phyloP scores from a whole-genome alignment of 106 monocot species.

The Phalaenopsis aphrodite region DNA sequence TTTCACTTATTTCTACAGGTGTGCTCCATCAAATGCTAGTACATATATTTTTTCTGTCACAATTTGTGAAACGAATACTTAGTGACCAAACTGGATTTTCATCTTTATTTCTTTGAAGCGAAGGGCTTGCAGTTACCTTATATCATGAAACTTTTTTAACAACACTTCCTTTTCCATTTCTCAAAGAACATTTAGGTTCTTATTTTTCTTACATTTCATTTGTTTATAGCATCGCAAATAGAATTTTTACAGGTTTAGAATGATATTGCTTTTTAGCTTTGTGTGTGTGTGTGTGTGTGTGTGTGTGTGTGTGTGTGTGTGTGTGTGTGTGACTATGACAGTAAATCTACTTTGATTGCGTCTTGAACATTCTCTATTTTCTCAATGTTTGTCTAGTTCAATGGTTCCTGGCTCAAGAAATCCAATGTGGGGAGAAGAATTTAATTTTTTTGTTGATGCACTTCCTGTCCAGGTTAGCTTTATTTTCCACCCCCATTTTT shows the following conservation, averaged over 20 bases:
- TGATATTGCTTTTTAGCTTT: neutral
- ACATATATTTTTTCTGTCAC: neutral
- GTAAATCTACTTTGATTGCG: neutral
- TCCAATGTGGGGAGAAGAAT: slow-evolving; percentile 99
- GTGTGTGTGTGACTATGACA: neutral
- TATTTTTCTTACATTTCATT: neutral
- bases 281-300: neutral
- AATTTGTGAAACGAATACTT: neutral
- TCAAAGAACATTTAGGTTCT: neutral
- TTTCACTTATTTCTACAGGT: no score
- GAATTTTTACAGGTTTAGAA: neutral
- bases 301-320: neutral
- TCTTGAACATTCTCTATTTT: slow-evolving; percentile 2
- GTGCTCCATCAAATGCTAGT: neutral
- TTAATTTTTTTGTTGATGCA: slow-evolving; percentile 78
- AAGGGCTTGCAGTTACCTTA: neutral
- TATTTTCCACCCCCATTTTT: slow-evolving; percentile 2
- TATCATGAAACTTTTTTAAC: neutral
- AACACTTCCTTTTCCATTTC: neutral
- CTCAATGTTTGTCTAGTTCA: slow-evolving; percentile 50
- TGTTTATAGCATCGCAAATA: neutral
- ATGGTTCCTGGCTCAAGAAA: slow-evolving; percentile 99
- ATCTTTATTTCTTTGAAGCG: neutral
- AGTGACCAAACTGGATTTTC: neutral
- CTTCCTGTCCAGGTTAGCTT: slow-evolving; percentile 87